phyloP scores from a whole-genome alignment of 2,329 filamentous ascomycete species.

The Trichoderma arundinaceum region DNA sequence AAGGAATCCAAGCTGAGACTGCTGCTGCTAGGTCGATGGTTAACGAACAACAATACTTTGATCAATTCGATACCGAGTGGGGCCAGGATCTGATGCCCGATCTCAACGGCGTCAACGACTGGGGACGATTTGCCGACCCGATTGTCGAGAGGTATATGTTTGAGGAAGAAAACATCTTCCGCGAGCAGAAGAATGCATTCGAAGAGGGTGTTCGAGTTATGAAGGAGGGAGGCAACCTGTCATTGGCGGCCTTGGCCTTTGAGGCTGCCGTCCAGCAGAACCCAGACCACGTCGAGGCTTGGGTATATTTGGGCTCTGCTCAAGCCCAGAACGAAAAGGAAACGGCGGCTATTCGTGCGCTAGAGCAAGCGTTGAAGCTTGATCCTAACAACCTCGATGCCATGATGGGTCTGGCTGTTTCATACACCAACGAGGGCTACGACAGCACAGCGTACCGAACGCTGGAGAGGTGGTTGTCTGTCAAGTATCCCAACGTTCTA shows the following conservation, averaged over 20 bases:
- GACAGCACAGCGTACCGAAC: slow-evolving; percentile 96
- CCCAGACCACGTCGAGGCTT: slow-evolving; percentile 85
- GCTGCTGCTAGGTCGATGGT: slow-evolving; percentile 73
- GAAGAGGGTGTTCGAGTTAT: slow-evolving; percentile 93
- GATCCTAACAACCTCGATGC: slow-evolving; percentile 87
- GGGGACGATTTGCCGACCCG: slow-evolving; percentile 72
- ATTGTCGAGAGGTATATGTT: slow-evolving; percentile 90
- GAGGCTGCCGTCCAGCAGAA: slow-evolving; percentile 94
- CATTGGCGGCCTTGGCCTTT: slow-evolving; percentile 89
- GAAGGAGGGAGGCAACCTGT: slow-evolving; percentile 91
- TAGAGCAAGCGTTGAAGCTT: slow-evolving; percentile 87
- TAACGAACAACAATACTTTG: slow-evolving; percentile 66
- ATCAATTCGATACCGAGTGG: slow-evolving; percentile 77
- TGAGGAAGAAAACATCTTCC: slow-evolving; percentile 91
- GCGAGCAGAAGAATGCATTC: slow-evolving; percentile 80
- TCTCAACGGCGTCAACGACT: slow-evolving; percentile 69
- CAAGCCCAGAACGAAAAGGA: slow-evolving; percentile 99
- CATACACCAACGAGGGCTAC: slow-evolving; percentile 98
- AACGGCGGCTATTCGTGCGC: slow-evolving; percentile 88
- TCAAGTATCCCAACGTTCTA: slow-evolving; percentile 87
- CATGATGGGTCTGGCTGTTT: slow-evolving; percentile 93
- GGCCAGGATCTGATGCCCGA: slow-evolving; percentile 64
- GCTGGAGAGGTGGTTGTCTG: slow-evolving; percentile 93
- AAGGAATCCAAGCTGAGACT: slow-evolving; percentile 78
- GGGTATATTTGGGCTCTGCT: slow-evolving; percentile 88